These are phyloP conservation scores for Candida coquimbonensis DNA, from an alignment of 805 yeast genomes.

Conservation along the genomic window DNA sequence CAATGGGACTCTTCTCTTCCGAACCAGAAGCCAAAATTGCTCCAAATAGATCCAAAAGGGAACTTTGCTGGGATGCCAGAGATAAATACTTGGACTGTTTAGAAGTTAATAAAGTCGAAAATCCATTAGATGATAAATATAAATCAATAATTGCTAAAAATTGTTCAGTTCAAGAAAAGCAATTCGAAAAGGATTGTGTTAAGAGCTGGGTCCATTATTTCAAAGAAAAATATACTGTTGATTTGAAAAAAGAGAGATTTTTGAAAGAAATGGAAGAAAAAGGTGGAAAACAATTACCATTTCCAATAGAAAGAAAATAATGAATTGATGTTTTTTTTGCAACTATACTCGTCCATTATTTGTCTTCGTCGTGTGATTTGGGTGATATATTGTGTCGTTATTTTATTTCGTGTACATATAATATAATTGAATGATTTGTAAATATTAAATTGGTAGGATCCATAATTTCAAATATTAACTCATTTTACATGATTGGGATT, in stretches of 20 bases:
- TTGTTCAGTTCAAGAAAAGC: constrained; percentile 52
- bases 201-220: constrained; percentile 86
- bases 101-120: constrained; percentile 56
- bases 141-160: constrained; percentile 39
- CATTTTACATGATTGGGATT: too few species aligned
- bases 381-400: too few species aligned
- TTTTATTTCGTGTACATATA: not conserved
- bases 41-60: constrained; percentile 62
- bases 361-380: too few species aligned
- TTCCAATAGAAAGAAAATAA: constrained; percentile 18
- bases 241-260: constrained; percentile 60
- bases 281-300: constrained; percentile 36
- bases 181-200: constrained; percentile 70
- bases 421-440: too few species aligned
- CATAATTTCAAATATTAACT: too few species aligned
- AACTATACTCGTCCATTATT: too few species aligned
- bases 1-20: constrained; percentile 25
- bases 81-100: constrained; percentile 74
- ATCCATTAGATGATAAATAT: constrained; percentile 54
- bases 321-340: too few species aligned
- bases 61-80: constrained; percentile 85
- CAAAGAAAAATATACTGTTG: constrained; percentile 82
- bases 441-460: too few species aligned
- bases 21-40: constrained; percentile 30
- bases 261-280: constrained; percentile 64